These are phyloP conservation scores for Aeschynomene evenia DNA, from an alignment of 306 rosid species.

Conservation along the genomic window DNA sequence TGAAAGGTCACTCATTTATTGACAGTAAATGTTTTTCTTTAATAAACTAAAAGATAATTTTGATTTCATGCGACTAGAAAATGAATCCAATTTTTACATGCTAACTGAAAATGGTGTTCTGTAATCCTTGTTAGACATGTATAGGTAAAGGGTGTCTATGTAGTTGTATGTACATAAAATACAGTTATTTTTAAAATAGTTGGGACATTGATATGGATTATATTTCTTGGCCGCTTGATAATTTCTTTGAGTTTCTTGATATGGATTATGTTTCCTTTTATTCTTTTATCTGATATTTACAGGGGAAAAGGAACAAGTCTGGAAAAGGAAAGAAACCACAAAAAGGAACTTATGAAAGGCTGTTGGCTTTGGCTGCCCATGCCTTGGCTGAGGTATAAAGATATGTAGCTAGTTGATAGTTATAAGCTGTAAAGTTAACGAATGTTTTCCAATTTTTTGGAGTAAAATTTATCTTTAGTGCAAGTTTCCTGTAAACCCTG, in stretches of 20 bases:
- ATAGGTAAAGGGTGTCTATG: neutral
- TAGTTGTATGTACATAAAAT: neutral
- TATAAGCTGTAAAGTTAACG: neutral
- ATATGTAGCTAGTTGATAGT: constrained; percentile 18
- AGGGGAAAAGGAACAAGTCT: constrained; percentile 59
- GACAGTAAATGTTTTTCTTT: neutral
- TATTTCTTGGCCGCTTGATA: neutral
- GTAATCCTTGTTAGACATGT: neutral
- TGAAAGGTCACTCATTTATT: neutral
- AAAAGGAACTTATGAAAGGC: constrained; percentile 62
- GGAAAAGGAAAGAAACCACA: constrained; percentile 51
- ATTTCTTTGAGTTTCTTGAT: constrained; percentile 11
- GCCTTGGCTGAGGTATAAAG: constrained; percentile 88
- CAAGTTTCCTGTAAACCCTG: constrained; percentile 37
- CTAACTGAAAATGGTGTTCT: neutral
- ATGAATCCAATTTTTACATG: neutral
- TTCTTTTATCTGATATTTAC: constrained; percentile 29
- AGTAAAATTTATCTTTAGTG: neutral
- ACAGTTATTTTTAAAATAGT: neutral
- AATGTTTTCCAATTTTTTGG: constrained; percentile 4
- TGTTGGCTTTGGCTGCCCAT: constrained; percentile 91
- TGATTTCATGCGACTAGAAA: neutral
- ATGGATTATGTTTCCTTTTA: neutral
- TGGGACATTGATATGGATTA: neutral
- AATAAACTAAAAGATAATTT: neutral